Evolutionary conservation across 2,329 filamentous ascomycete genomes (phyloP).

Genomic region (Curvularia hawaiiensis): DNA sequence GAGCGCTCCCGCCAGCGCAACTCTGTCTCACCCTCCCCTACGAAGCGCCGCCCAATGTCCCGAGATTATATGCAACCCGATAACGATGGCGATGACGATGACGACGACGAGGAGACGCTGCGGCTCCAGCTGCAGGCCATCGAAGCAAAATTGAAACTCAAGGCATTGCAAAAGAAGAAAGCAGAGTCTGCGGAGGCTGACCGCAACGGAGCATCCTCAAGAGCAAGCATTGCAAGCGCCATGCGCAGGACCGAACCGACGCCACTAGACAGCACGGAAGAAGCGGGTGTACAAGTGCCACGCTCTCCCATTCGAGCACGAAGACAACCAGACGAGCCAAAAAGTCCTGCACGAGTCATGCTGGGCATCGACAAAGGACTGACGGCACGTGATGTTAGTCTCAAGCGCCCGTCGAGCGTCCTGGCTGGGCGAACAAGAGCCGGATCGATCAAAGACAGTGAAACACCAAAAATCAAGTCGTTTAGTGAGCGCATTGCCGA

Average conservation of each 20-base stretch:
- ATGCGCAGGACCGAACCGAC: conserved; percentile 31
- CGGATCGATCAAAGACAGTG: conserved; percentile 51
- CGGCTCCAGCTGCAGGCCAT: conserved; percentile 87
- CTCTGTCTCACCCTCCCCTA: conserved; percentile 64
- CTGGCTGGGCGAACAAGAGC: conserved; percentile 23
- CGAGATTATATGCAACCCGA: conserved; percentile 20
- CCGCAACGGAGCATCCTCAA: conserved; percentile 30
- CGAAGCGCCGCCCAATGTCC: conserved; percentile 47
- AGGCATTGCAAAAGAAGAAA: conserved; percentile 72
- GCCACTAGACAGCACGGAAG: conserved; percentile 29
- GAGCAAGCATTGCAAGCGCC: conserved; percentile 33
- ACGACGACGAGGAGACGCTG: conserved; percentile 78
- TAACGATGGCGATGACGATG: conserved; percentile 60
- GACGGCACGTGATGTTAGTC: conserved; percentile 78
- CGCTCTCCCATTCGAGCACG: conserved; percentile 66
- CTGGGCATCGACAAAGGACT: conserved; percentile 91
- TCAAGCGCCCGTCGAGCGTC: conserved; percentile 63
- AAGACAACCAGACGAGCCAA: conserved; percentile 59
- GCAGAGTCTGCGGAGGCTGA: conserved; percentile 29
- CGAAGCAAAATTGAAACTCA: conserved; percentile 83
- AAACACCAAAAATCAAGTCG: conserved; percentile 53
- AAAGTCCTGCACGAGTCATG: conserved; percentile 78
- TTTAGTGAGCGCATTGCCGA: conserved; percentile 89
- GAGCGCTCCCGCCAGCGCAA: conserved; percentile 66
- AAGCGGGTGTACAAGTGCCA: conserved; percentile 70